Evolutionary conservation across 208 protist genomes (phyloP), one percentile per base, ranked within the genome.

Genomic region (Leishmania amazonensis): DNA sequence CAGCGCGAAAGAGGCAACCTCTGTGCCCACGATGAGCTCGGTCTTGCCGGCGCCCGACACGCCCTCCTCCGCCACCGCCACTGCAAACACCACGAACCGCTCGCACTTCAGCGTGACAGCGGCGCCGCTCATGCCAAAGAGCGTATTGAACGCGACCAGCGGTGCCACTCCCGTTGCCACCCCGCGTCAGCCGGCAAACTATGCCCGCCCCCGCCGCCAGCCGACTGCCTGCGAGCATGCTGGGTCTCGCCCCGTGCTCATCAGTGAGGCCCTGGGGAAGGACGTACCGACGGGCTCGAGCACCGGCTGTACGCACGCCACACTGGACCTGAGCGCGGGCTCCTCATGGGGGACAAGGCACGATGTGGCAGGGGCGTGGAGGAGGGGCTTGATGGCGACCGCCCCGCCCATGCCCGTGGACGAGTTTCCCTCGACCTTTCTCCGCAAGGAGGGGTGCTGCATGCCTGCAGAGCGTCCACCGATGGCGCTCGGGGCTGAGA

Each of bases 61-160:
- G 60, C 21, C 31, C 28, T n/a, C 60, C 60, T 7, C 76, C 45
- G 76, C 49, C n/a, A 47, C 76, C 13, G 72, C 49, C 31, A 42
- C n/a, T 62, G 13, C 11, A 70, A 81, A 47, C 77, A 75, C 76
- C 81, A 77, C 75, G 76, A 35, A 31, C 21, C 75, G 67, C 38
- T 81, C 72, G 21, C 53, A 82, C 62, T 79, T 81, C 82, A 85
- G 76, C 57, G 71, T 79, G 73, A 82, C 76, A 35, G 73, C 78
- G 6, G n/a, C 64, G 6, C 73, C 77, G 6, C 82, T 79, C 35
- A 42, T 76, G 13, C 78, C 73, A 5, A 79, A 81, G 78, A 79
- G 78, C 38, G 72, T 79, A 58, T 72, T 85, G 31, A 75, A 58
- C 4, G 70, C 76, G 5, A 73, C 67, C 6, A 31, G 51, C 3